Evolutionary conservation across 306 rosid species (phyloP).

Genomic region (Carpinus viminea): DNA sequence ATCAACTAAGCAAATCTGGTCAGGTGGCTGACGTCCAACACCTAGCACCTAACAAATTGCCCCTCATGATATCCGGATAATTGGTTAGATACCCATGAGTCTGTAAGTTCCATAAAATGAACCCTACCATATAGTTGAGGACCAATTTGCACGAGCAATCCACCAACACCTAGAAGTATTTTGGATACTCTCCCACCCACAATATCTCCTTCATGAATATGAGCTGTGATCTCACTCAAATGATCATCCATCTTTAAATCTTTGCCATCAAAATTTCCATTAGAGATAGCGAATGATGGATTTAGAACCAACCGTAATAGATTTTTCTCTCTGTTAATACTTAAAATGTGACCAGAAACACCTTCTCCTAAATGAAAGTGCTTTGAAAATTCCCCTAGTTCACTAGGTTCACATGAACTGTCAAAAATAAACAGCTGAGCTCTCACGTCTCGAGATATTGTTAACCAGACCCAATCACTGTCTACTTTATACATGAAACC

Average conservation of each 20-base stretch:
- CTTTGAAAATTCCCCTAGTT: constrained; percentile 63
- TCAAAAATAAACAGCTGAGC: constrained; percentile 83
- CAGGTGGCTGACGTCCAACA: constrained; percentile 51
- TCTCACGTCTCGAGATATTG: constrained; percentile 60
- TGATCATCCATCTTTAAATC: constrained; percentile 32
- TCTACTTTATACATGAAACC: constrained; percentile 83
- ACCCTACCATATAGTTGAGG: constrained; percentile 76
- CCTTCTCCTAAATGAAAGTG: constrained; percentile 61
- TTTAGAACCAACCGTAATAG: constrained; percentile 55
- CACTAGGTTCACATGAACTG: constrained; percentile 73
- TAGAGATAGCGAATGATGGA: constrained; percentile 34
- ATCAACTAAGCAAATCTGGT: background rate
- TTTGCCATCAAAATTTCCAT: constrained; percentile 24
- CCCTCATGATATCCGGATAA: constrained; percentile 79
- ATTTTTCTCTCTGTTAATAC: constrained; percentile 60
- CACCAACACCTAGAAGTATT: constrained; percentile 78
- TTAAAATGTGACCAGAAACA: constrained; percentile 62
- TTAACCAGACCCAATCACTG: constrained; percentile 80
- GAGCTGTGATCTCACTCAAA: constrained; percentile 35
- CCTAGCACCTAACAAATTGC: constrained; percentile 80
- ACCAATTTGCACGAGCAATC: constrained; percentile 78
- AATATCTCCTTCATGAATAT: constrained; percentile 62
- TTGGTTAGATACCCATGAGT: constrained; percentile 67
- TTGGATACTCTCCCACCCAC: constrained; percentile 79
- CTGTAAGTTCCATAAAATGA: constrained; percentile 72